Base-by-base conservation (phyloP, 352 stramenopile genomes). In the Thraustotheca clavata region DNA sequence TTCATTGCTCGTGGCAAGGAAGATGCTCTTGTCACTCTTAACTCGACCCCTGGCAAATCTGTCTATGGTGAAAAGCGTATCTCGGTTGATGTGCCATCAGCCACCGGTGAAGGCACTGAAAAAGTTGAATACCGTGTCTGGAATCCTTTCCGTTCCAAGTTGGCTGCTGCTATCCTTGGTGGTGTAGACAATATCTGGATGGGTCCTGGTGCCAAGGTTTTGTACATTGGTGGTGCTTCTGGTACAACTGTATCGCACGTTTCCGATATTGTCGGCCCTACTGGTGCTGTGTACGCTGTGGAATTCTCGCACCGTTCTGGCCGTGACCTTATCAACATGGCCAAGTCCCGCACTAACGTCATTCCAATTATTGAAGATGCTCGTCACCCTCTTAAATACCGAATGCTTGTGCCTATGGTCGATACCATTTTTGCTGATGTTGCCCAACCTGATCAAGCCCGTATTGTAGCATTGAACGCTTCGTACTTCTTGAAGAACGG, bases 111-210 rank as follows among this genome's bases (percentile, higher is more conserved):
- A 68, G 86, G 87, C 59, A 88, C 88, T 0, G 89, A 95, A 68
- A 99, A 99, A 87, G 89, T 99, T 33, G 97, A 99, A 80, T 99
- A 99, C 82, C 93, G 97, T 67, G 96, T 99, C 62, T 99, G 97
- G 97, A 99, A 99, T 84, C 97, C 97, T 62, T 99, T 99, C 89
- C 89, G 97, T 68, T 99, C 95, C 52, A 99, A 99, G 89, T 86
- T 99, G 39, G 96, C 96, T 32, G 97, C 97, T 32, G 96, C 96
- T 32, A 98, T 99, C 71, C 81, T 99, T n/a, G 97, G 96, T 69
- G 97, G 97, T 81, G 89, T 98, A 18, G 90, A 98, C 77, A 98
- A 99, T 77, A 99, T 99, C 67, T 98, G 83, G 88, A 99, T 99
- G 71, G 81, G 81, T 49, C 97, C 97, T 41, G 96, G 96, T 46